Evolutionary conservation across 1,284 basidiomycete species (phyloP), one percentile per base, ranked within the genome.

Genomic region (Sanghuangporus baumii): DNA sequence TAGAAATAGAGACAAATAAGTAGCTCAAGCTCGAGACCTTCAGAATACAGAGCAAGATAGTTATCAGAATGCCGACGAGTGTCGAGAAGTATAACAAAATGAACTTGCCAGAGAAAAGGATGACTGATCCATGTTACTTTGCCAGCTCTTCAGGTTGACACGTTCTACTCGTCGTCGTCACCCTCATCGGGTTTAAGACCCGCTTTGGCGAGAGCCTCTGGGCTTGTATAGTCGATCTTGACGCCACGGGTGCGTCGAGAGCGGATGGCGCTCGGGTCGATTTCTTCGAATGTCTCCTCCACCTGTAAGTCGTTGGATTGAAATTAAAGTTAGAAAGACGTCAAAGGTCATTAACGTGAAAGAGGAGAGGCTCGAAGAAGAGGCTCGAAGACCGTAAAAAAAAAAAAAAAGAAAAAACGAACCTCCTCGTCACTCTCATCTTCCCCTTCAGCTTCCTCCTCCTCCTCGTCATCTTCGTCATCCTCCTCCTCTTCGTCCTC

Each of bases 161-260:
- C 50, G 31, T 12, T 57, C 40, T 37, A 59, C 54, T 62, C 56
- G 16, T 65, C 64, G 37, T 65, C 64, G 23, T 65, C 64, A 3
- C 31, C 61, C 7, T 61, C 63, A 23, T 26, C 57, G 11, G 52
- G 48, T 41, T 65, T 59, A 11, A 65, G 61, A 12, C 64, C 64
- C n/a, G 64, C 64, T 36, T 62, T 62, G 20, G 48, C 54, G 34
- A 65, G 61, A 5, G 64, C 64, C 47, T 65, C 64, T 2, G 56
- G 55, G 51, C 55, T 58, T 18, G 64, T 62, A 61, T 65, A 65
- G 61, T 65, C 61, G 34, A 65, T 56, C 55, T 65, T 65, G 20
- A 61, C 56, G 26, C 61, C 60, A 50, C 64, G 64, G 1, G 64
- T 65, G 18, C 64, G 60, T 43, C 55, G 43, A 14, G 57, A 48